phyloP scores from a whole-genome alignment of 768 basidiomycete species.

The Kwoniella europaea region DNA sequence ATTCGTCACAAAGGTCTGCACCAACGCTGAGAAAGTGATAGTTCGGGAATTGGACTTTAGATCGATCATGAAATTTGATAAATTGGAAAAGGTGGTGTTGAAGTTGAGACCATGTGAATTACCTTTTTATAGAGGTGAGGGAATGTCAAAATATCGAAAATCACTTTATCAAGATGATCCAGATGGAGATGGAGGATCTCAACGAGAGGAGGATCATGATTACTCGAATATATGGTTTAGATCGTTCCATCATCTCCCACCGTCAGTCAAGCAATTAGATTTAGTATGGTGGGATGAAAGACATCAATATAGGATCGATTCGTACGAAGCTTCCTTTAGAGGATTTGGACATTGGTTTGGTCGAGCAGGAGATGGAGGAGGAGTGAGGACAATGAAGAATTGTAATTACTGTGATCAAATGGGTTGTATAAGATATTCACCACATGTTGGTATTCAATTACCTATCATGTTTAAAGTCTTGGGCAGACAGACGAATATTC shows the following conservation, averaged over 20 bases:
- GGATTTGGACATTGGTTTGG: background rate
- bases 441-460: conserved; percentile 16
- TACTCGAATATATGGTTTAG: background rate
- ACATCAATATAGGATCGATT: conserved; percentile 9
- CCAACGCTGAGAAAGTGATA: conserved; percentile 1
- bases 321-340: conserved; percentile 2
- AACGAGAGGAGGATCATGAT: background rate
- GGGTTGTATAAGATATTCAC: conserved; percentile 18
- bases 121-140: conserved; percentile 8
- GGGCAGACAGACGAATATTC: conserved; percentile 4
- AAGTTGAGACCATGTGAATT: conserved; percentile 22
- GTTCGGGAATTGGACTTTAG: conserved; percentile 7
- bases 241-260: background rate
- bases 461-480: conserved; percentile 6
- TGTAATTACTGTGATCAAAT: conserved; percentile 20
- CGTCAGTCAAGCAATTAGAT: background rate
- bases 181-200: background rate
- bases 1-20: conserved; percentile 16
- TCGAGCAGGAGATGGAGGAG: background rate
- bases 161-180: background rate
- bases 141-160: background rate
- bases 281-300: conserved; percentile 21
- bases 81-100: conserved; percentile 1
- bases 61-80: background rate
- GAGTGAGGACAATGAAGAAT: background rate